These are phyloP conservation scores for Pichia cactophila DNA, from an alignment of 1,139 yeast genomes.

Conservation along the genomic window DNA sequence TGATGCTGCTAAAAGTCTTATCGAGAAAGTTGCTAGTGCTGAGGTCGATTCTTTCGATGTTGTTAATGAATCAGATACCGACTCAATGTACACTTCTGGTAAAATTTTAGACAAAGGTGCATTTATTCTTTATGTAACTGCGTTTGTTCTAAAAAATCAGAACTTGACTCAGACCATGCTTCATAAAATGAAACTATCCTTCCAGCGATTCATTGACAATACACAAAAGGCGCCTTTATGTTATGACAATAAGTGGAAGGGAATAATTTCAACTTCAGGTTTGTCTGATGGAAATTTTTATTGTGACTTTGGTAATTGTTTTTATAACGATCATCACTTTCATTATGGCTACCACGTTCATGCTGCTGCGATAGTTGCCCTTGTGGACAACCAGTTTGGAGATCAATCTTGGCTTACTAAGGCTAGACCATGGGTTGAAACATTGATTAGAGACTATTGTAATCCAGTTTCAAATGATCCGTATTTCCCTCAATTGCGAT, in stretches of 20 bases:
- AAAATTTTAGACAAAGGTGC: conserved; percentile 71
- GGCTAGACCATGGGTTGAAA: conserved; percentile 50
- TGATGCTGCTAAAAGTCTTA: conserved; percentile 32
- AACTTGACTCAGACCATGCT: conserved; percentile 40
- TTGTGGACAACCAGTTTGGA: conserved; percentile 41
- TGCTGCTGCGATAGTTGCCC: conserved; percentile 58
- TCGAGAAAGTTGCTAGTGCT: conserved; percentile 40
- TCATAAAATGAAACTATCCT: conserved; percentile 48
- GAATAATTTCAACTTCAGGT: conserved; percentile 63
- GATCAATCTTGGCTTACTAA: conserved; percentile 44
- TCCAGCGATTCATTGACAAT: conserved; percentile 52
- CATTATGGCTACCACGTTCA: conserved; percentile 75
- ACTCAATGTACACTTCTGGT: conserved; percentile 72
- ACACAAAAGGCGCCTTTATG: conserved; percentile 53
- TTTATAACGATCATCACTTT: conserved; percentile 76
- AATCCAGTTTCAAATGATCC: conserved; percentile 50
- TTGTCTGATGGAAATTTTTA: conserved; percentile 39
- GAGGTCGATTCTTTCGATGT: conserved; percentile 51
- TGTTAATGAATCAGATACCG: conserved; percentile 51
- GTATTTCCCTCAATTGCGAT: conserved; percentile 66
- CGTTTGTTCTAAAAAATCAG: conserved; percentile 45
- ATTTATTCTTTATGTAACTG: conserved; percentile 56
- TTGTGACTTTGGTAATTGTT: conserved; percentile 68
- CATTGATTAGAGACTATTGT: conserved; percentile 61
- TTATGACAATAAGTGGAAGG: conserved; percentile 67